Evolutionary conservation across 768 basidiomycete species (phyloP).

Genomic region (Porphyrellus cyaneotinctus): DNA sequence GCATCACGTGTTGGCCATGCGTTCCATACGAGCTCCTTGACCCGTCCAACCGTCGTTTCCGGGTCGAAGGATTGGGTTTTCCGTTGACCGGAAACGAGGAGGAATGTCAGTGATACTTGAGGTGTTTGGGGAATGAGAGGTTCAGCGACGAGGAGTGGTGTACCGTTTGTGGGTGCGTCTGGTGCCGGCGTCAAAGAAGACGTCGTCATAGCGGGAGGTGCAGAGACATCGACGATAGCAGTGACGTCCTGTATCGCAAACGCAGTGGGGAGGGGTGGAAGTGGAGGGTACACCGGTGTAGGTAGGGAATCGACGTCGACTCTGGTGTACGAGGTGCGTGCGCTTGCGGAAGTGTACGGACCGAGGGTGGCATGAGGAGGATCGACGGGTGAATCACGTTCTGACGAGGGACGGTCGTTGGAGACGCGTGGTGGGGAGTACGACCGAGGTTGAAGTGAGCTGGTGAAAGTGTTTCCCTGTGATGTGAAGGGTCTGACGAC

Average conservation of each 20-base stretch:
- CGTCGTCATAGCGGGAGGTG: background rate
- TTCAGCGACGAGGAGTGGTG: conserved; percentile 7
- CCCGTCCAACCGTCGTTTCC: conserved; percentile 66
- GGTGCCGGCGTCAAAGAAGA: conserved; percentile 2
- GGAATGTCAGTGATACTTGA: conserved; percentile 64
- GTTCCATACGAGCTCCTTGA: conserved; percentile 83
- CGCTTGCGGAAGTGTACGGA: conserved; percentile 38
- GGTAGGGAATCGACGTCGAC: conserved; percentile 37
- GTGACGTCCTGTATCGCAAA: conserved; percentile 1
- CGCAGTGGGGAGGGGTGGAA: conserved; percentile 19
- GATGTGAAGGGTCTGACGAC: conserved; percentile 29
- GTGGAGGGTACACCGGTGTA: conserved; percentile 21
- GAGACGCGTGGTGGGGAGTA: conserved; percentile 3
- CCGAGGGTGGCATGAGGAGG: conserved; percentile 5
- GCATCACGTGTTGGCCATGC: conserved; percentile 55
- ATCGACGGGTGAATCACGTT: conserved; percentile 3
- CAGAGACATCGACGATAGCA: background rate
- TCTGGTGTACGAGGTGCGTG: conserved; percentile 52
- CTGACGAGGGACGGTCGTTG: conserved; percentile 21
- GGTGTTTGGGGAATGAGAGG: conserved; percentile 51
- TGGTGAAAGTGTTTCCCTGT: conserved; percentile 18
- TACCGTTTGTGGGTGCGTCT: background rate
- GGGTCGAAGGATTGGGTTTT: conserved; percentile 74
- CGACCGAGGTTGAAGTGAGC: conserved; percentile 7
- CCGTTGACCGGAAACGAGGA: conserved; percentile 65